These are phyloP conservation scores for Hymenoscyphus fructigenus DNA, from an alignment of 2,329 filamentous ascomycete genomes.

Conservation along the genomic window DNA sequence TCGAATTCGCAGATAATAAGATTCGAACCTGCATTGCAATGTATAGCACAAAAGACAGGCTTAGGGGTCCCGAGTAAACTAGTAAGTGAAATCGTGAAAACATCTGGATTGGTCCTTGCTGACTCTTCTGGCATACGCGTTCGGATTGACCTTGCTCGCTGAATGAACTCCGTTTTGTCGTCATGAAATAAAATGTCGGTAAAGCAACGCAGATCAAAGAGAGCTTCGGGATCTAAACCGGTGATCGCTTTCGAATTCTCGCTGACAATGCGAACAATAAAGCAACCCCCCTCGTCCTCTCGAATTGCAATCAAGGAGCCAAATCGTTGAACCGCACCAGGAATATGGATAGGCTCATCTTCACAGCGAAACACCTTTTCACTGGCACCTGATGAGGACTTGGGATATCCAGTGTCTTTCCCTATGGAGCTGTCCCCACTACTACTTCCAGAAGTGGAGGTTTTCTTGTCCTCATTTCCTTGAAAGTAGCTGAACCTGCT, in stretches of 20 bases:
- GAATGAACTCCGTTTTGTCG: slow-evolving; percentile 24
- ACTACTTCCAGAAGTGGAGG: background rate
- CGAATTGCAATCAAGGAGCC: slow-evolving; percentile 27
- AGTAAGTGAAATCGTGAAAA: slow-evolving; percentile 25
- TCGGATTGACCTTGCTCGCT: slow-evolving; percentile 15
- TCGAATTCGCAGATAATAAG: slow-evolving; percentile 30
- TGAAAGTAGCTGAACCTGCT: slow-evolving; percentile 9
- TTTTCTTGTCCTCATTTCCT: background rate
- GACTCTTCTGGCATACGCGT: slow-evolving; percentile 5
- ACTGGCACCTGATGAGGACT: background rate
- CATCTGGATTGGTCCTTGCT: slow-evolving; percentile 22
- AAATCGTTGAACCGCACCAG: slow-evolving; percentile 27
- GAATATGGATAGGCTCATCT: slow-evolving; percentile 29
- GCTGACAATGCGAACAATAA: slow-evolving; percentile 25
- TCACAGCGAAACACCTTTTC: slow-evolving; percentile 25
- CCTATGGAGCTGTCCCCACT: background rate
- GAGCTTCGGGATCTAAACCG: slow-evolving; percentile 20
- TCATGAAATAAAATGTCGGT: slow-evolving; percentile 23
- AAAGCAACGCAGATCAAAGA: slow-evolving; percentile 27
- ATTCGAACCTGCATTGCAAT: slow-evolving; percentile 17
- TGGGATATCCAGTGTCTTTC: background rate
- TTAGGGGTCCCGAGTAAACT: slow-evolving; percentile 19
- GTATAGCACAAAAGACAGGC: slow-evolving; percentile 25
- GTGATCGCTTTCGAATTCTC: slow-evolving; percentile 25
- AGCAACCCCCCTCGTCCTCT: slow-evolving; percentile 17